phyloP scores from a whole-genome alignment of 768 basidiomycete species.

The Russula foetens region DNA sequence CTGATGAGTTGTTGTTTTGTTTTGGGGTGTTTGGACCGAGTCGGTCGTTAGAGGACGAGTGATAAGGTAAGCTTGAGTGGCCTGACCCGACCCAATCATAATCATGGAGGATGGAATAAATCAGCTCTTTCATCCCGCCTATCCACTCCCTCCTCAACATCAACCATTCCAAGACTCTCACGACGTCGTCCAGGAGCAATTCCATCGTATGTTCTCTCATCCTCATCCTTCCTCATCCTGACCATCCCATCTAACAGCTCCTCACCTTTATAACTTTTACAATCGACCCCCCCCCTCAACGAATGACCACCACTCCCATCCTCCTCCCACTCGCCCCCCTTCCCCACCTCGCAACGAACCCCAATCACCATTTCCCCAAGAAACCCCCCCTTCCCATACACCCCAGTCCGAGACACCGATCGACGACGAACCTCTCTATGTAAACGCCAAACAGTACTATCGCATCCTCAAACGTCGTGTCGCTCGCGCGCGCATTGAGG shows the following conservation, averaged over 20 bases:
- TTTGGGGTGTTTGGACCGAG: background rate
- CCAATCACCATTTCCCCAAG: slow-evolving; percentile 8
- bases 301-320: slow-evolving; percentile 22
- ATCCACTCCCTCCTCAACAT: slow-evolving; percentile 36
- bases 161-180: slow-evolving; percentile 29
- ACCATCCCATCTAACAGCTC: slow-evolving; percentile 13
- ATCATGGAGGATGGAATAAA: slow-evolving; percentile 43
- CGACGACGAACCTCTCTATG: slow-evolving; percentile 97
- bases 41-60: no score
- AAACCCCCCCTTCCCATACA: slow-evolving; percentile 24
- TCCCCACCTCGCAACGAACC: slow-evolving; percentile 15
- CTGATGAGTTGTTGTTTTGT: background rate
- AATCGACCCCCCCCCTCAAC: slow-evolving; percentile 25
- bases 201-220: slow-evolving; percentile 11
- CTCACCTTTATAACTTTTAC: slow-evolving; percentile 20
- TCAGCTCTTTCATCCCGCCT: slow-evolving; percentile 53
- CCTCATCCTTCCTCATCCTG: slow-evolving; percentile 12
- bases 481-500: slow-evolving; percentile 86
- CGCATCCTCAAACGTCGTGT: slow-evolving; percentile 94
- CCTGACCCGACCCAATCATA: slow-evolving; percentile 1
- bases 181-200: slow-evolving; percentile 12
- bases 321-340: slow-evolving; percentile 11
- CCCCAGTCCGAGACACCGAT: slow-evolving; percentile 37
- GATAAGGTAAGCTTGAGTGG: background rate
- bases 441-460: slow-evolving; percentile 99